A percentile compares a stretch with the other conserved stretches of the same genome.
Conservation (phyloP, 1,284 basidiomycete species). For the Ganoderma boninense region DNA sequence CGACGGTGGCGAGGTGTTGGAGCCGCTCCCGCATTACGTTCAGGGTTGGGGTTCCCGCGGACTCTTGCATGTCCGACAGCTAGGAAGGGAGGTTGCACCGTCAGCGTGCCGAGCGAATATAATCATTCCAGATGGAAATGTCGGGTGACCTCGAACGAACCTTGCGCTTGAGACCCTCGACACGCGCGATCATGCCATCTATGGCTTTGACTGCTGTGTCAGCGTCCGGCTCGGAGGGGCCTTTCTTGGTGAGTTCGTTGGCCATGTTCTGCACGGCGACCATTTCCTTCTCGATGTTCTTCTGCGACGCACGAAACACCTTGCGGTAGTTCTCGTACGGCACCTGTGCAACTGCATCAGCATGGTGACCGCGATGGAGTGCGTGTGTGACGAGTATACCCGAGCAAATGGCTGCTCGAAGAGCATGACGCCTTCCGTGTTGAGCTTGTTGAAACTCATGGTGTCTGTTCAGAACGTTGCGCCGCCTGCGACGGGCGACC, state of each 20-base stretch:
- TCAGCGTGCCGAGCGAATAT: neutral
- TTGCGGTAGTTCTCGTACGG: conserved; percentile 89
- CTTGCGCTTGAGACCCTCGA: conserved; percentile 85
- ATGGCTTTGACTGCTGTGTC: conserved; percentile 66
- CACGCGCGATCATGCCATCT: conserved; percentile 78
- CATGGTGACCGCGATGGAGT: conserved; percentile 7
- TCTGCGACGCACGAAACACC: conserved; percentile 82
- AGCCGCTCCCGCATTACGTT: conserved; percentile 78
- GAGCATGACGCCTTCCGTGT: conserved; percentile 81
- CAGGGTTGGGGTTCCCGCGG: conserved; percentile 70
- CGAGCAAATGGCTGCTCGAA: conserved; percentile 90
- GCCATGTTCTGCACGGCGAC: conserved; percentile 63
- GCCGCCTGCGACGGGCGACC: neutral
- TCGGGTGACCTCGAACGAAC: conserved; percentile 47
- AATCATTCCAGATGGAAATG: neutral
- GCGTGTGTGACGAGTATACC: conserved; percentile 45
- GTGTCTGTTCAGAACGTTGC: conserved; percentile 4
- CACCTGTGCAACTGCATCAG: conserved; percentile 57
- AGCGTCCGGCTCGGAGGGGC: conserved; percentile 50
- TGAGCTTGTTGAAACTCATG: conserved; percentile 62
- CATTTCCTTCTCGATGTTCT: conserved; percentile 82
- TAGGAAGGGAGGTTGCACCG: conserved; percentile 39
- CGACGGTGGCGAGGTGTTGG: conserved; percentile 70
- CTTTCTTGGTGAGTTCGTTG: conserved; percentile 59
- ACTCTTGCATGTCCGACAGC: conserved; percentile 77